Conservation (phyloP, 1,284 basidiomycete species). For the Leccinum proliferum region DNA sequence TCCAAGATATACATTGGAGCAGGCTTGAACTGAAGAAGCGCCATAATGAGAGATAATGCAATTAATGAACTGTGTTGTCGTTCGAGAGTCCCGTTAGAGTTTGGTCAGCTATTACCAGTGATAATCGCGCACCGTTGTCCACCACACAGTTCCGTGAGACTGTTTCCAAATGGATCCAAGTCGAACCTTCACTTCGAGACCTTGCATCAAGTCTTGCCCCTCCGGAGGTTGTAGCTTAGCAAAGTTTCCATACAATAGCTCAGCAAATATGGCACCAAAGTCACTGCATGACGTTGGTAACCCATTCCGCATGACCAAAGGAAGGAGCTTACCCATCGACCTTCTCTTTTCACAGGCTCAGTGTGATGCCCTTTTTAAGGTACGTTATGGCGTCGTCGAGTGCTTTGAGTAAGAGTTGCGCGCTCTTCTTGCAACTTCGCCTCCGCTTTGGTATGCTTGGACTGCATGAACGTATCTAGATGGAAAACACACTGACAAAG, state of each 20-base stretch:
- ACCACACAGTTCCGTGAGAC: constrained; percentile 93
- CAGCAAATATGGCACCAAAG: constrained; percentile 96
- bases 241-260: constrained; percentile 87
- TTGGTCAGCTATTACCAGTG: background rate
- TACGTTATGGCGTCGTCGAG: constrained; percentile 79
- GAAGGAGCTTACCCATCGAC: constrained; percentile 71
- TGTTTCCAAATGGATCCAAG: constrained; percentile 97
- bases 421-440: constrained; percentile 76
- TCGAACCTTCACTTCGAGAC: constrained; percentile 95
- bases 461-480: background rate
- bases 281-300: constrained; percentile 48
- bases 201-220: constrained; percentile 88
- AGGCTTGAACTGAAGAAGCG: constrained; percentile 96
- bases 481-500: background rate
- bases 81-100: constrained; percentile 2
- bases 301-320: background rate
- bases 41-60: constrained; percentile 96
- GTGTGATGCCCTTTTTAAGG: constrained; percentile 70
- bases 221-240: constrained; percentile 94
- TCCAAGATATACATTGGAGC: constrained; percentile 99
- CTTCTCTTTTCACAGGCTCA: constrained; percentile 78
- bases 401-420: constrained; percentile 74
- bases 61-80: constrained; percentile 74
- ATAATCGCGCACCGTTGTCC: constrained; percentile 76
- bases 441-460: constrained; percentile 58